phyloP scores from a whole-genome alignment of 495 filamentous ascomycete genomes.

The Ramalina intermedia region DNA sequence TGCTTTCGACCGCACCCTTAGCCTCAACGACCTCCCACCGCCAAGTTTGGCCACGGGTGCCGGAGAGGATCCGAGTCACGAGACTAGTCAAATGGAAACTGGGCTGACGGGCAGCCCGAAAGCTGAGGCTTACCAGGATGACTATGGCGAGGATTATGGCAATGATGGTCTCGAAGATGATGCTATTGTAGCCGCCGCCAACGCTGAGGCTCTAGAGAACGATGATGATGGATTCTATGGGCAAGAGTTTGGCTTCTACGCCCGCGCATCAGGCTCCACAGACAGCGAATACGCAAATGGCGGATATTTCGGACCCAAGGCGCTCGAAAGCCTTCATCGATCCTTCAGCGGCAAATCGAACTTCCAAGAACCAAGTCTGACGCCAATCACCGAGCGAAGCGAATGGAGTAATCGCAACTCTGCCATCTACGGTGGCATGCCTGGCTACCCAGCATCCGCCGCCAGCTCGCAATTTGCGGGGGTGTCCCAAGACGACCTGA shows the following conservation, averaged over 20 bases:
- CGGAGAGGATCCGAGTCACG: constrained; percentile 28
- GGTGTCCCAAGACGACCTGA: constrained; percentile 43
- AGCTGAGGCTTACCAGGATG: constrained; percentile 16
- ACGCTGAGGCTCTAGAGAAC: constrained; percentile 81
- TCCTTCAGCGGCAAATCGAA: constrained; percentile 54
- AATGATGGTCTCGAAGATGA: constrained; percentile 51
- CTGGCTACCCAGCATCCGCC: constrained; percentile 24
- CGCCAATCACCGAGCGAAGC: constrained; percentile 89
- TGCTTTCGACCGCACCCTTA: constrained; percentile 44
- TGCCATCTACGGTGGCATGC: constrained; percentile 56
- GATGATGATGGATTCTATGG: constrained; percentile 91
- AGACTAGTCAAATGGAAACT: constrained; percentile 39
- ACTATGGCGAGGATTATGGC: constrained; percentile 37
- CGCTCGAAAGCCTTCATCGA: constrained; percentile 46
- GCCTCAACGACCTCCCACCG: constrained; percentile 23
- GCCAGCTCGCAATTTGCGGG: constrained; percentile 55
- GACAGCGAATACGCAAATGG: constrained; percentile 51
- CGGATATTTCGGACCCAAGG: constrained; percentile 76
- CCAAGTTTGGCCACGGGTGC: constrained; percentile 35
- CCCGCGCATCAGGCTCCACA: constrained; percentile 37
- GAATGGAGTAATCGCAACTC: constrained; percentile 94
- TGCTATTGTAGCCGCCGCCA: constrained; percentile 83
- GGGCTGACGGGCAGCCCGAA: constrained; percentile 21
- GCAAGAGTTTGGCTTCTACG: constrained; percentile 96
- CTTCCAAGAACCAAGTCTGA: constrained; percentile 76